Base-by-base conservation (phyloP, 2,329 filamentous ascomycete genomes). In the Fusarium albidum region DNA sequence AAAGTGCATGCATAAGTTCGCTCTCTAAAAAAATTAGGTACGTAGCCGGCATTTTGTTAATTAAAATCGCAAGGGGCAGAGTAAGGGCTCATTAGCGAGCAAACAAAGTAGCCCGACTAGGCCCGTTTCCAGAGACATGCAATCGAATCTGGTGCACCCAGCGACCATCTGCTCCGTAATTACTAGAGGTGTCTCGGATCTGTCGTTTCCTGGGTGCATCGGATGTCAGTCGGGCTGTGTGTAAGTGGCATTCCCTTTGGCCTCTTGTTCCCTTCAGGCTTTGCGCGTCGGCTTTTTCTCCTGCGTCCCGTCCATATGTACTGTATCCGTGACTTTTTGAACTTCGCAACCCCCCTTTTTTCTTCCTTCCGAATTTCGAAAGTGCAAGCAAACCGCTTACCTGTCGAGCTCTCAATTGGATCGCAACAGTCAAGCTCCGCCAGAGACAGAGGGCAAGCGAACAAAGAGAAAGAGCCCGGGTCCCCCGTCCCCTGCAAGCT, bases 1-100 rank as follows among this genome's bases (percentile, higher is more conserved):
- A 66, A 66, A 66, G 64, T 66, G 64, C 63, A 54, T 66, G 64
- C 64, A 66, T 66, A 60, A 63, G 61, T 66, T 55, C 49, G 33
- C 48, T 46, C 57, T 51, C 7, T 26, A 8, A 11, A 59, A 49
- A 58, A 57, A 27, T 18, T 15, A 45, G 45, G 55, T 58, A 55
- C 12, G 55, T 58, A 55, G 10, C n/a, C 2, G 14, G 31, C 25
- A 11, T 15, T 12, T 33, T 37, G 41, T 51, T 61, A 58, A 61
- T 61, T 48, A 58, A 56, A 60, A 48, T 41, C 53, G 55, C 21
- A 21, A 48, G 57, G 52, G 52, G 57, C 48, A 41, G 55, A 59
- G 59, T 33, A 38, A 55, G 18, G 25, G 56, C 38, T 50, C 49
- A 60, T 50, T 54, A 60, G 46, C 41, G 35, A 44, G 39, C 52